A percentile compares a stretch with the other conserved stretches of the same genome.
Conservation (phyloP, 768 basidiomycete genomes). For the Hygrophorus pudorinus region DNA sequence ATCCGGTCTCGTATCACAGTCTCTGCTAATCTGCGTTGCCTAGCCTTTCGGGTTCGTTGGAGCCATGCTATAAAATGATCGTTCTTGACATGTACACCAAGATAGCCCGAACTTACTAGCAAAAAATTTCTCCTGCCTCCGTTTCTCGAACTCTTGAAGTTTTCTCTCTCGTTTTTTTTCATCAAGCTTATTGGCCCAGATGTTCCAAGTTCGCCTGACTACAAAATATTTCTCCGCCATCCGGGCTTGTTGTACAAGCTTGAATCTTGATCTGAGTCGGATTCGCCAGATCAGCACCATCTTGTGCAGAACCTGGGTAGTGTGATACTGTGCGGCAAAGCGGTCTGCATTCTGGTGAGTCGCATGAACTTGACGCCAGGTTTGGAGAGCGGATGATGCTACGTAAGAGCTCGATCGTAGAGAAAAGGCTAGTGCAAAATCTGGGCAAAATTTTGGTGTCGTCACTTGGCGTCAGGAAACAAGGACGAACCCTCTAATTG, state of each 20-base stretch:
- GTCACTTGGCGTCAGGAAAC: background rate
- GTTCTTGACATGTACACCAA: conserved; percentile 11
- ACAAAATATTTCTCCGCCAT: conserved; percentile 42
- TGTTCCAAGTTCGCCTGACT: conserved; percentile 34
- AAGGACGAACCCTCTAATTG: conserved; percentile 36
- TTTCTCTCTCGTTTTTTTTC: conserved; percentile 34
- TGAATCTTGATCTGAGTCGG: conserved; percentile 37
- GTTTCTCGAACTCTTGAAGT: conserved; percentile 32
- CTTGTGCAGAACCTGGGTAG: conserved; percentile 27
- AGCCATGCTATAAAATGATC: conserved; percentile 35
- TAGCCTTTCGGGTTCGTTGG: conserved; percentile 24
- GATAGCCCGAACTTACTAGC: conserved; percentile 17
- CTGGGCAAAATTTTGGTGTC: conserved; percentile 20
- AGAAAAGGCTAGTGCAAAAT: conserved; percentile 39
- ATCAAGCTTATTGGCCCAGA: conserved; percentile 37
- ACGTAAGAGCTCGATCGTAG: conserved; percentile 32
- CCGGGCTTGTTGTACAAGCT: conserved; percentile 43
- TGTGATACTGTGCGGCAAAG: conserved; percentile 42
- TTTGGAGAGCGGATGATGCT: conserved; percentile 26
- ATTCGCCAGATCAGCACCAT: conserved; percentile 47
- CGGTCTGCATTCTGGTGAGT: conserved; percentile 36
- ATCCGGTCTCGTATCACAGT: conserved; percentile 28
- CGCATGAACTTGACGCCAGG: conserved; percentile 34
- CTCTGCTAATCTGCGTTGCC: conserved; percentile 35
- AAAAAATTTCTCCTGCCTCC: conserved; percentile 26